phyloP scores from a whole-genome alignment of 2,329 filamentous ascomycete genomes.

The Neurospora sp. region DNA sequence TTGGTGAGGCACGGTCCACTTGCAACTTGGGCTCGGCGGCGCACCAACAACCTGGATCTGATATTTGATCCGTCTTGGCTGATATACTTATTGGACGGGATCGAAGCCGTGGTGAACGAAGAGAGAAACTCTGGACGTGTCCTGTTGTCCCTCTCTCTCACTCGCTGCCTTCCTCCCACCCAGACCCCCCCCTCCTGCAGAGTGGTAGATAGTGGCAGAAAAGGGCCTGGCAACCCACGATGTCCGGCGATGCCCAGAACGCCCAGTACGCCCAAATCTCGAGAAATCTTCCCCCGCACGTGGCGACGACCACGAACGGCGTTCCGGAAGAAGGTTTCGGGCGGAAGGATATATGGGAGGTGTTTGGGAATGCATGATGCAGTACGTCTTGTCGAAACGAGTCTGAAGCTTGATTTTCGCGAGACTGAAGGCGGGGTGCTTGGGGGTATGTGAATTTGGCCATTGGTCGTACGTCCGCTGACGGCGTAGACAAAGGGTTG shows the following conservation, averaged over 20 bases:
- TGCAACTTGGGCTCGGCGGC: not conserved
- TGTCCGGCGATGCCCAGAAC: constrained; percentile 1
- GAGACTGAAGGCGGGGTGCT: not conserved
- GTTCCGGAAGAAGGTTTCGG: constrained; percentile 16
- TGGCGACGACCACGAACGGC: constrained; percentile 15
- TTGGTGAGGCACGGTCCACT: constrained; percentile 3
- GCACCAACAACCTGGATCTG: constrained; percentile 16
- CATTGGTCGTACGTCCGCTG: not conserved
- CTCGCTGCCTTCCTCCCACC: not conserved
- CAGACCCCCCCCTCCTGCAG: not conserved
- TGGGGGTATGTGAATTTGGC: not conserved
- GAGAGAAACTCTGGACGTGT: constrained; percentile 1
- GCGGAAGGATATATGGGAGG: constrained; percentile 15
- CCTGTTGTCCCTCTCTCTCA: not conserved
- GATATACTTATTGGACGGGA: constrained; percentile 9
- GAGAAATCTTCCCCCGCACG: constrained; percentile 15
- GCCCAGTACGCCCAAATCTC: constrained; percentile 3
- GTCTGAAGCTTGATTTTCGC: not conserved
- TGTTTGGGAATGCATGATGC: not conserved
- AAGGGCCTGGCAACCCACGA: not conserved
- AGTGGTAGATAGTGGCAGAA: not conserved
- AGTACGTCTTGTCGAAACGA: not conserved
- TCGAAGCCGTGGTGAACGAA: constrained; percentile 1
- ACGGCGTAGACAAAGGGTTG: not conserved
- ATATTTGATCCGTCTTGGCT: constrained; percentile 17